Base-by-base conservation (phyloP, 805 yeast species). In the Candida dajiaensis region DNA sequence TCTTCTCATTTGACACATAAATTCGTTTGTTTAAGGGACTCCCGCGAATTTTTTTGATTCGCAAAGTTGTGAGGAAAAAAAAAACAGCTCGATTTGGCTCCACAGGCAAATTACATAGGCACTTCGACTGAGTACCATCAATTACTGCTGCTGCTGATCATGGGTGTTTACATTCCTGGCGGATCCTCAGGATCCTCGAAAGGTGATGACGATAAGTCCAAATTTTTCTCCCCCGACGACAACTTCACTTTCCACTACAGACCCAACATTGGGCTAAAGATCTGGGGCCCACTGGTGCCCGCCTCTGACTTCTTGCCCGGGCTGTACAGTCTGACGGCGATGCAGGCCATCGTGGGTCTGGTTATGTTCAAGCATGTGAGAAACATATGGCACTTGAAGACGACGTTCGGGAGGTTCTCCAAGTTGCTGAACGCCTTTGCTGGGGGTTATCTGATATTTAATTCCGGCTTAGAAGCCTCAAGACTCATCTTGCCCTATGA, bases 221-320 rank as follows among this genome's bases (percentile, higher is more conserved):
- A 36, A 31, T 12, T 31, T 12, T 35, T 36, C 7, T 20, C 43
- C 5, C 28, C 41, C 3, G 38, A 35, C 10, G 46, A 38, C 20
- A 22, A 19, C 5, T 21, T 46, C 18, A 25, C 23, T 8, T 56
- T 57, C 40, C 50, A 64, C 43, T 64, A 70, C 39, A 64, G 76
- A 49, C 89, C 89, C 2, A 76, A 78, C 44, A 59, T 80, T 20
- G 88, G 87, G 0, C 67, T 83, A 44, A 66, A 68, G 50, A 54
- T 80, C 29, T 80, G 87, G 82, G 86, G 89, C 1, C 89, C 89
- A 0, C 59, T 84, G 20, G 83, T 80, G 1, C 92, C 92, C 2
- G 85, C 89, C 1, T 73, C 84, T 9, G 90, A 84, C 51, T 78
- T 81, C 58, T 59, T 66, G 28, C 62, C 70, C 3, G 86, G 85